These are phyloP conservation scores for Aspergillus diversus DNA, from an alignment of 495 filamentous ascomycete genomes.

Conservation along the genomic window DNA sequence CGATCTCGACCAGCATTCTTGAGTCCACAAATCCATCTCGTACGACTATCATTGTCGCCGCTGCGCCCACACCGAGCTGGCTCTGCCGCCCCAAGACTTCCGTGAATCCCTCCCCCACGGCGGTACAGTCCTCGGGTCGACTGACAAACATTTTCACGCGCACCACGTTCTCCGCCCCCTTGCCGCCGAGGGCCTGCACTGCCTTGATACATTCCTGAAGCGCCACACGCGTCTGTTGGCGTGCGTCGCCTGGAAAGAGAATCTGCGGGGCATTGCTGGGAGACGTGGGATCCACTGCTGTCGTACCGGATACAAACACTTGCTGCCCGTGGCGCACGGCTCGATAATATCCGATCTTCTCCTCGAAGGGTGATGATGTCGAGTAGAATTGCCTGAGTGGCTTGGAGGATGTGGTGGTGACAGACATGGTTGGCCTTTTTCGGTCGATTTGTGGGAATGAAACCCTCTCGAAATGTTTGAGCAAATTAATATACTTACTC, in stretches of 20 bases:
- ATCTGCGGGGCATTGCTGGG: conserved; percentile 37
- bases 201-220: conserved; percentile 45
- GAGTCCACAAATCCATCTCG: conserved; percentile 46
- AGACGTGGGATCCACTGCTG: conserved; percentile 42
- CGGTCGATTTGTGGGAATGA: not conserved
- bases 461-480: not conserved
- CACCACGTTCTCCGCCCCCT: conserved; percentile 40
- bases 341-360: conserved; percentile 50
- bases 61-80: conserved; percentile 36
- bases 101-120: conserved; percentile 38
- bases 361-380: conserved; percentile 49
- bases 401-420: not conserved
- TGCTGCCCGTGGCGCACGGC: conserved; percentile 47
- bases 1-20: conserved; percentile 52
- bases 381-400: conserved; percentile 32
- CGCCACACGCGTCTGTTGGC: conserved; percentile 41
- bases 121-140: conserved; percentile 37
- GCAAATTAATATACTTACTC: not conserved
- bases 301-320: conserved; percentile 53
- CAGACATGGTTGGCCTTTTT: not conserved
- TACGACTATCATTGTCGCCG: conserved; percentile 49
- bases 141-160: conserved; percentile 48
- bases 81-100: conserved; percentile 38
- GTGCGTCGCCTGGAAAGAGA: conserved; percentile 43
- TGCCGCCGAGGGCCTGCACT: conserved; percentile 44